These are phyloP conservation scores for Echium plantagineum DNA, from an alignment of 257 asterid species.

Conservation along the genomic window DNA sequence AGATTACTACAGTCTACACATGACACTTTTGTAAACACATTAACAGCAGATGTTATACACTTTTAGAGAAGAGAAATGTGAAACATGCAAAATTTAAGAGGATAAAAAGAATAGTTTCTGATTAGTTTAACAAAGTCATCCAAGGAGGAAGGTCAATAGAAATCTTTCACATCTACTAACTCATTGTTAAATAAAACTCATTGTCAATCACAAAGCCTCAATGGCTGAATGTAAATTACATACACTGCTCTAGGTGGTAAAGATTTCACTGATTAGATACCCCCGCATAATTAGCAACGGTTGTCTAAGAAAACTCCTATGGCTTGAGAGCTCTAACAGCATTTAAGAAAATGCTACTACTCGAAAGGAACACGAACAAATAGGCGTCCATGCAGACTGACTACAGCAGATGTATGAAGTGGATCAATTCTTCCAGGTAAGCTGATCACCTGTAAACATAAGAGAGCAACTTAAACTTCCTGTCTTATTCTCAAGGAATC, in stretches of 20 bases:
- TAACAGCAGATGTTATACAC: too few species aligned
- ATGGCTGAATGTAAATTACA: neutral
- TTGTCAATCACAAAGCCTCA: neutral
- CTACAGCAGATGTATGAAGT: conserved; percentile 84
- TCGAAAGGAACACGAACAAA: conserved; percentile 81
- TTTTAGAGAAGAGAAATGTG: too few species aligned
- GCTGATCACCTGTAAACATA: conserved; percentile 47
- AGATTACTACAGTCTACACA: too few species aligned
- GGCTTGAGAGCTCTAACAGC: neutral
- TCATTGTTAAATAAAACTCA: neutral
- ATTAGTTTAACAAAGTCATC: neutral
- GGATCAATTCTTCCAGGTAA: conserved; percentile 83
- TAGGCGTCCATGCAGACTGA: conserved; percentile 82
- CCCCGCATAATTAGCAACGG: neutral
- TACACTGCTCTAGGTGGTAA: neutral
- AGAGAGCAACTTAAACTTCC: neutral
- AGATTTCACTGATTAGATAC: neutral
- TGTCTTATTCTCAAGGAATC: neutral
- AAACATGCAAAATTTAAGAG: too few species aligned
- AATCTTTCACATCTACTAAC: neutral
- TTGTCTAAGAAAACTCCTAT: neutral
- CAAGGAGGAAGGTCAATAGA: neutral
- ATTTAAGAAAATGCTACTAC: conserved; percentile 25
- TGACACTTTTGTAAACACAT: too few species aligned
- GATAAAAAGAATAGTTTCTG: too few species aligned